Conservation (phyloP, 2,329 filamentous ascomycete species). For the Exophiala alcalophila region DNA sequence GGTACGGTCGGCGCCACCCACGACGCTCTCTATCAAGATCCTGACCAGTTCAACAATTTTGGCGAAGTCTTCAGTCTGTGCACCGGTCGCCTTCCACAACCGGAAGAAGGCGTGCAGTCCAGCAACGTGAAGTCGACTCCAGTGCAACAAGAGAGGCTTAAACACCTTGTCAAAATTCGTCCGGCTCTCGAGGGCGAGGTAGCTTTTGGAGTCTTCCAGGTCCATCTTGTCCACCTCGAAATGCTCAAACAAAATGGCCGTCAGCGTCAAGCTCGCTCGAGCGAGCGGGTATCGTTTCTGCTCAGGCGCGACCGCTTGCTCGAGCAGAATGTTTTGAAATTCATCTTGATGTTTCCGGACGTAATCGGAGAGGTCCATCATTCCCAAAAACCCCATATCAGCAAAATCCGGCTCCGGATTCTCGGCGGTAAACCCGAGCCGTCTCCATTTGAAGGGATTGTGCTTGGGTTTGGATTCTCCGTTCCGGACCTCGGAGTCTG, state of each 20-base stretch:
- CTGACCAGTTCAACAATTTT: conserved; percentile 90
- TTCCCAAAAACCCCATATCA: conserved; percentile 79
- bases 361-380: conserved; percentile 97
- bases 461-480: conserved; percentile 57
- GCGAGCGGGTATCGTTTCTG: conserved; percentile 81
- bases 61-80: conserved; percentile 80
- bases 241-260: conserved; percentile 85
- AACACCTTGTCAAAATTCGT: conserved; percentile 84
- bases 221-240: conserved; percentile 89
- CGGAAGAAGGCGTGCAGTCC: conserved; percentile 84
- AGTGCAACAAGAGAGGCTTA: conserved; percentile 82
- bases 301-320: conserved; percentile 73
- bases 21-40: conserved; percentile 84
- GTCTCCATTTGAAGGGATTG: conserved; percentile 87
- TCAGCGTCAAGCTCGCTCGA: conserved; percentile 80
- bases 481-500: conserved; percentile 37
- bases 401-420: conserved; percentile 84
- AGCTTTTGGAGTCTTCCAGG: conserved; percentile 71
- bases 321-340: conserved; percentile 86
- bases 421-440: conserved; percentile 87
- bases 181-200: conserved; percentile 69
- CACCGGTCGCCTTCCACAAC: conserved; percentile 86
- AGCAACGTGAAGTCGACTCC: conserved; percentile 84
- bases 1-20: conserved; percentile 75
- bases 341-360: conserved; percentile 87